Percentiles rank a stretch among this genome's conserved stretches.
These are phyloP conservation scores for Collariella sp. DNA, from an alignment of 495 filamentous ascomycete genomes.

Conservation along the genomic window DNA sequence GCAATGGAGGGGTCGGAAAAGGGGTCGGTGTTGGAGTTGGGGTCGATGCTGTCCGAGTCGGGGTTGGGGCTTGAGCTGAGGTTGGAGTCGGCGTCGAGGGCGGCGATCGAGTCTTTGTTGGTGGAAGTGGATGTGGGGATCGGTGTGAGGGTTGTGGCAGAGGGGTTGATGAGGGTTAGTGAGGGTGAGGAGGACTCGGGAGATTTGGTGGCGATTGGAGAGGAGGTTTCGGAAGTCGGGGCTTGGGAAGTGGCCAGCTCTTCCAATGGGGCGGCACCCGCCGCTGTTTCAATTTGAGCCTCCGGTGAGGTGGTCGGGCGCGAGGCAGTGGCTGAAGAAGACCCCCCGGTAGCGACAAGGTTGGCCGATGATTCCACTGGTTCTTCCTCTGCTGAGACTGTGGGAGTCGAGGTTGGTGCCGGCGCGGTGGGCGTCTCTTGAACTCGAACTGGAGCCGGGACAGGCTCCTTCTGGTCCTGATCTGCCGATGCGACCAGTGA, in stretches of 20 bases:
- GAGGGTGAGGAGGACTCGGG: background rate
- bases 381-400: background rate
- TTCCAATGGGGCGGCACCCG: background rate
- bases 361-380: background rate
- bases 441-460: background rate
- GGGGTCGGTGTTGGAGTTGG: background rate
- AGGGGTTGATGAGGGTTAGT: slow-evolving; percentile 2
- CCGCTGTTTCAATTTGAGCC: background rate
- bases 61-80: too few relatives aligned
- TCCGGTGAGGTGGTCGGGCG: background rate
- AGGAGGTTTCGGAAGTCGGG: background rate
- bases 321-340: background rate
- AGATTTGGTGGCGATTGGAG: background rate
- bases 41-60: background rate
- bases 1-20: background rate
- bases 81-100: background rate
- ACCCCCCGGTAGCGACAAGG: background rate
- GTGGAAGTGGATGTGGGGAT: slow-evolving; percentile 15
- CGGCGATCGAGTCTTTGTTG: slow-evolving; percentile 6
- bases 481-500: background rate
- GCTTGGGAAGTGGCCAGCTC: background rate
- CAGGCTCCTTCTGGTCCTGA: slow-evolving; percentile 3
- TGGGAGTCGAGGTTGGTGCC: background rate
- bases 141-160: slow-evolving; percentile 15
- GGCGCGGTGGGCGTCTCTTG: background rate